These are phyloP conservation scores for Medicago truncatula DNA, from an alignment of 306 rosid species.

Conservation along the genomic window MtrunA17r5.0-ANR NC_053045.1:10879501-10880000, in stretches of 20 bases:
- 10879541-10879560: background rate
- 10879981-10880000: background rate
- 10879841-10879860: background rate
- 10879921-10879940: background rate
- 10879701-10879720: background rate
- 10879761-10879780: background rate
- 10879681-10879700: background rate
- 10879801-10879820: background rate
- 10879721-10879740: rapidly evolving
- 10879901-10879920: background rate
- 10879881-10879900: background rate
- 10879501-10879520: background rate
- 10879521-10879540: rapidly evolving
- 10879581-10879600: background rate
- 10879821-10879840: rapidly evolving
- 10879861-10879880: background rate
- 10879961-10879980: background rate
- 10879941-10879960: background rate
- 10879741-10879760: background rate
- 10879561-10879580: background rate
- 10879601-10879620: background rate
- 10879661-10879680: no score
- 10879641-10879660: no score
- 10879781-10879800: background rate
- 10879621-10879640: background rate